Base-by-base conservation (phyloP, 768 basidiomycete species). In the Auricularia auricula-judae region DNA sequence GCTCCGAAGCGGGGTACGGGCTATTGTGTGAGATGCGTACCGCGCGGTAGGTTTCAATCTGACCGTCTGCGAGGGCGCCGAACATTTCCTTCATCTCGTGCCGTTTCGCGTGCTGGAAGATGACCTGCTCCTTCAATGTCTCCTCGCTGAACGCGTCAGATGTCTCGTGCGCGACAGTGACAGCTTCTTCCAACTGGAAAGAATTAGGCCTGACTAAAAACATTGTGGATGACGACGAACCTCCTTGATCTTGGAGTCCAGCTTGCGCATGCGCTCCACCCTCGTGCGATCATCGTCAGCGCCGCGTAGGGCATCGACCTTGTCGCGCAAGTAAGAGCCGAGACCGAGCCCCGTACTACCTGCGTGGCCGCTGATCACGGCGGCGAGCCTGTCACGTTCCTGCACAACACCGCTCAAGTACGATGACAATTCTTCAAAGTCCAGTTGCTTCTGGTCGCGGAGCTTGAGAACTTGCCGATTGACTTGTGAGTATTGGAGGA, bases 31-130 rank as follows among this genome's bases (percentile, higher is more conserved):
- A 18, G 1, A 35, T n/a, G 71, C 78, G 66, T 73, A 88, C 91
- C 68, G 88, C 83, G 76, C 89, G 89, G 73, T 97, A 92, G 74
- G 97, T 92, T 73, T 94, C 93, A 68, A 98, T 91, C 74, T 99
- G 89, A 10, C 94, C 95, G 68, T 97, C 91, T 33, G 93, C 93
- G 67, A 97, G 84, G 66, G 87, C 86, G 21, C 84, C 84, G 11
- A 99, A 73, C 82, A 98, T 87, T 71, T 94, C 93, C 76, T 96
- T 97, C 96, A 98, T 97, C 77, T 99, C 97, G 61, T 87, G 83
- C 71, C 93, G 87, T 75, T 98, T 98, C 12, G 88, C 85, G 66
- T 85, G 81, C 72, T 97, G 92, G 77, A 98, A 98, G 66, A 91
- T 79, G 29, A 84, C 78, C 75, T 98, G 93, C 74, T 99, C 97